phyloP scores from a whole-genome alignment of 176 grass and related monocot species.

The Chloris gayana region DNA sequence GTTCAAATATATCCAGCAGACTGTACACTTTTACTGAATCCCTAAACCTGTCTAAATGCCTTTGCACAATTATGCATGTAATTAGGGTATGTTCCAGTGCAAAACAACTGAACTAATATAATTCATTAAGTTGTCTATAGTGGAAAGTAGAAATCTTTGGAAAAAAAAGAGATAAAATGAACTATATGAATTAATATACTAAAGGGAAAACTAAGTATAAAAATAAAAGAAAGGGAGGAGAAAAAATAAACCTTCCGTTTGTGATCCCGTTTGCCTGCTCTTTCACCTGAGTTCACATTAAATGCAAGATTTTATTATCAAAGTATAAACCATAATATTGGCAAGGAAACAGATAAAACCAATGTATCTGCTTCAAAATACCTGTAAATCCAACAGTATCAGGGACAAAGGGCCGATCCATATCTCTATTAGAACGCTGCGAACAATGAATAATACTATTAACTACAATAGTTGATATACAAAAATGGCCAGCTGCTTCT shows the following conservation, averaged over 20 bases:
- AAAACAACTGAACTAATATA: neutral
- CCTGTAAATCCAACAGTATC: conserved; percentile 85
- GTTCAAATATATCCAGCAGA: conserved; percentile 8
- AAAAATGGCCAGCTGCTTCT: no score
- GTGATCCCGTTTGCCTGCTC: conserved; percentile 82
- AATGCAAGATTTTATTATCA: conserved; percentile 33
- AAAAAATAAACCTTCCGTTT: conserved; percentile 88
- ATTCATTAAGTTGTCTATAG: neutral
- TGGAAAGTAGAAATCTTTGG: conserved; percentile 2
- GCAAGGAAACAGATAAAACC: conserved; percentile 6
- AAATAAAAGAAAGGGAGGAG: conserved; percentile 13
- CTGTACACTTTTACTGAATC: conserved; percentile 9
- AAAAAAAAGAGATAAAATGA: neutral
- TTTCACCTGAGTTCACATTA: conserved; percentile 69
- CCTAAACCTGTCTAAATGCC: neutral
- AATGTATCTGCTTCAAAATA: conserved; percentile 43
- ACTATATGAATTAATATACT: neutral
- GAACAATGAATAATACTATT: conserved; percentile 37
- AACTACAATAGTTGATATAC: neutral
- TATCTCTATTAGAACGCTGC: conserved; percentile 87
- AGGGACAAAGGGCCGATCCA: conserved; percentile 64
- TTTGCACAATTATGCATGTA: neutral
- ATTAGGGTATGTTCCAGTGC: neutral
- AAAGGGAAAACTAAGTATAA: neutral
- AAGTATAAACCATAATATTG: neutral